Evolutionary conservation across 768 basidiomycete genomes (phyloP), one percentile per base, ranked within the genome.

Genomic region (Phaeotremella fagi): DNA sequence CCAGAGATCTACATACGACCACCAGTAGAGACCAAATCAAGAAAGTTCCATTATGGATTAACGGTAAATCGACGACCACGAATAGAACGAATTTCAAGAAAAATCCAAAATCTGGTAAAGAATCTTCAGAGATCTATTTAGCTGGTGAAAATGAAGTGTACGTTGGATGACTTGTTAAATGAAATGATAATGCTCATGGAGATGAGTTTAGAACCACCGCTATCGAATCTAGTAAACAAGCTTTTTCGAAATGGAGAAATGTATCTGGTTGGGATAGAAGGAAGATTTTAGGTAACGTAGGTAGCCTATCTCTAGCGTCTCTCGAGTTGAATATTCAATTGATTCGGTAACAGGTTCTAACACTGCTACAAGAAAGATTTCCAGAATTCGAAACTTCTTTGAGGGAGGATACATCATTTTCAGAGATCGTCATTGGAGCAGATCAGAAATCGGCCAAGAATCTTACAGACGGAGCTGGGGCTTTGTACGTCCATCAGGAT

Each of bases 111-210:
- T 54, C 58, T 0, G 50, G 56, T 11, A 31, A 47, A 22, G 41
- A 54, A 29, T 58, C 45, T 20, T 66, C 61, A 28, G 50, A 63
- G 29, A 50, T 63, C 2, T 54, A 63, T 3, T 47, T 61, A 14
- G 64, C 64, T n/a, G 64, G 64, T 9, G 33, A 58, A 29, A 47
- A 55, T 22, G 64, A 66, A 29, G 55, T 50, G 64, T 66, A 24
- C 52, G 61, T 46, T 15, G 5, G 22, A 5, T n/a, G n/a, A n/a
- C n/a, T n/a, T 29, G 3, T 14, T 50, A 15, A 11, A 50, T 28
- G 33, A n/a, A 35, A 9, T 35, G 33, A 35, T 35, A 9, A 9
- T 35, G 33, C 9, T 35, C n/a, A n/a, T n/a, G n/a, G n/a, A n/a
- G 11, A 35, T 35, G 23, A n/a, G 26, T 7, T 41, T 20, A 61